Evolutionary conservation across 1,284 basidiomycete species (phyloP), one percentile per base, ranked within the genome.

Genomic region (Kwoniella shivajii): DNA sequence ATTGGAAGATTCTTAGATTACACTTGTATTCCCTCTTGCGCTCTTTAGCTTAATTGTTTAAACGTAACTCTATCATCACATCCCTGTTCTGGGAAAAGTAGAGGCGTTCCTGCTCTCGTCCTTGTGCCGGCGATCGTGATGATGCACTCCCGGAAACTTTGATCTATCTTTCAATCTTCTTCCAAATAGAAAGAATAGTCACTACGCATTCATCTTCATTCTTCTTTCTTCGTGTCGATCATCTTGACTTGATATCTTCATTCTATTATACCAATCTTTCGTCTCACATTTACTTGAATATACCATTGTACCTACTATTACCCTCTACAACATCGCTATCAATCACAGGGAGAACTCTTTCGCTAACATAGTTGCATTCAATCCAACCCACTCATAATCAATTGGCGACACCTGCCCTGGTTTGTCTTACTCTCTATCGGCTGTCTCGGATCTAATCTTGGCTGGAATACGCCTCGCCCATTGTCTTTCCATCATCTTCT

Each of bases 361-460:
- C n/a, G n/a, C n/a, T n/a, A n/a, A n/a, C n/a, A n/a, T n/a, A n/a
- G n/a, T n/a, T n/a, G n/a, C n/a, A n/a, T n/a, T n/a, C n/a, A n/a
- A n/a, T n/a, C n/a, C n/a, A n/a, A n/a, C n/a, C n/a, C n/a, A n/a
- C n/a, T n/a, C n/a, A n/a, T n/a, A n/a, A n/a, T n/a, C n/a, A n/a
- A n/a, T n/a, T n/a, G n/a, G n/a, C n/a, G n/a, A n/a, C n/a, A n/a
- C n/a, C n/a, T n/a, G n/a, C n/a, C n/a, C n/a, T n/a, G n/a, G n/a
- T 29, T 7, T 47, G 45, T 47, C 45, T 47, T 33, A 47, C 30
- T 11, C 31, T n/a, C 45, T 22, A 47, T 47, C 45, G 45, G 45
- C 31, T 47, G 45, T 47, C 45, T 47, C 45, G 45, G 45, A 47
- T 22, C n/a, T 47, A 31, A n/a, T n/a, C n/a, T n/a, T n/a, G n/a